phyloP scores from a whole-genome alignment of 2,329 filamentous ascomycete species.

The Botrytis cinerea region DNA sequence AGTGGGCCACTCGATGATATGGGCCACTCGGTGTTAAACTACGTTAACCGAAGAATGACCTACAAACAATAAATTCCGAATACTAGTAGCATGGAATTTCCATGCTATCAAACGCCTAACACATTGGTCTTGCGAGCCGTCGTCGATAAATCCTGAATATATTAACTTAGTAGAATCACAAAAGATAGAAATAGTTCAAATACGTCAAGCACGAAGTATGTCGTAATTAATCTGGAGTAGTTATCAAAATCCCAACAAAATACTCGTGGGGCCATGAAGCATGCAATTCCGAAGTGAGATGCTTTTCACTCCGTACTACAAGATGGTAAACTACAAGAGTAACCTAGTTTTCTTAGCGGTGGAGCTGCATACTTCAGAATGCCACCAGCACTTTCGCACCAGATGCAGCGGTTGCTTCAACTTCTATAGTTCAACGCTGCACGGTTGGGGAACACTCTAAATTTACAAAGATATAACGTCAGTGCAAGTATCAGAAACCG shows the following conservation, averaged over 20 bases:
- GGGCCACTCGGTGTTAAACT: too few species aligned
- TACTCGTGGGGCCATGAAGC: background rate
- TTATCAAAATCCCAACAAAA: background rate
- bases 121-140: background rate
- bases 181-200: background rate
- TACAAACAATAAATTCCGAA: background rate
- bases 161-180: background rate
- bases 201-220: background rate
- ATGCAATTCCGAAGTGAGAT: background rate
- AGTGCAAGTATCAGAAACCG: slow-evolving; percentile 1
- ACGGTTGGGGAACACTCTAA: background rate
- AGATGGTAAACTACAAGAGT: background rate
- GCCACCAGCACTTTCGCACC: background rate
- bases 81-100: background rate
- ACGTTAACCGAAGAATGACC: background rate
- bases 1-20: too few species aligned
- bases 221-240: background rate
- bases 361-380: background rate
- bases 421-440: background rate
- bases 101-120: background rate
- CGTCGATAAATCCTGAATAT: background rate
- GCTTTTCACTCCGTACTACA: background rate
- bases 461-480: background rate
- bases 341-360: background rate
- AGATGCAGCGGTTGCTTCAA: slow-evolving; percentile 1